A percentile compares a stretch with the other conserved stretches of the same genome.
Conservation (phyloP, 2,329 filamentous ascomycete genomes). For the Trichoderma aggressivum region DNA sequence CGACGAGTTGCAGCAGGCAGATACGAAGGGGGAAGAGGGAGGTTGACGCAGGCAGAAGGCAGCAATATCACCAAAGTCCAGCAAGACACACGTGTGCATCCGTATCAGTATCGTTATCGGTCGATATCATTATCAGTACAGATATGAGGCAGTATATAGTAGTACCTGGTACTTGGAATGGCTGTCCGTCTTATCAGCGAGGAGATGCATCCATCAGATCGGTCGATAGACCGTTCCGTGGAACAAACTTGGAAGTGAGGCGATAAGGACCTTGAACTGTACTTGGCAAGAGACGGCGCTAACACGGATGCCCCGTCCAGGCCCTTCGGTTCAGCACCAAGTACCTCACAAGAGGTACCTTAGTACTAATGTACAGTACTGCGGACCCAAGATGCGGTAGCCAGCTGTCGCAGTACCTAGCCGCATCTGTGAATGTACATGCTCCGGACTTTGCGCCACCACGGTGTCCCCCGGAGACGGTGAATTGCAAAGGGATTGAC, state of each 20-base stretch:
- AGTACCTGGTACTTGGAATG: not conserved
- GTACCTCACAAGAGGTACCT: too few species aligned
- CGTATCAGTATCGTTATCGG: too few species aligned
- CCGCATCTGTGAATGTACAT: not conserved
- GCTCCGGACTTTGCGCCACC: conserved; percentile 1
- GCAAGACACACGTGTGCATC: too few species aligned
- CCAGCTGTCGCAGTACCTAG: not conserved
- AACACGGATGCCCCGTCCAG: not conserved
- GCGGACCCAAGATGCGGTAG: not conserved
- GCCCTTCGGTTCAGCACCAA: not conserved
- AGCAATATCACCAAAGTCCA: too few species aligned
- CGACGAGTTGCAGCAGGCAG: not conserved
- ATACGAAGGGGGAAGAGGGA: not conserved
- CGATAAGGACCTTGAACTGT: not conserved
- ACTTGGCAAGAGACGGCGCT: not conserved
- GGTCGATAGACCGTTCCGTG: not conserved
- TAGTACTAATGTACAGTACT: too few species aligned
- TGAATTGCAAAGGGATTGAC: too few species aligned
- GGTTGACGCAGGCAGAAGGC: not conserved
- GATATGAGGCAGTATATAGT: not conserved
- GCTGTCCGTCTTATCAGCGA: not conserved
- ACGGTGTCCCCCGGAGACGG: not conserved
- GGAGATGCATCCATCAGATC: not conserved
- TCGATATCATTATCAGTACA: too few species aligned
- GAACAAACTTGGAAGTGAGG: not conserved